Conservation (phyloP, 2,329 filamentous ascomycete genomes). For the Fusarium praegraminearum region DNA sequence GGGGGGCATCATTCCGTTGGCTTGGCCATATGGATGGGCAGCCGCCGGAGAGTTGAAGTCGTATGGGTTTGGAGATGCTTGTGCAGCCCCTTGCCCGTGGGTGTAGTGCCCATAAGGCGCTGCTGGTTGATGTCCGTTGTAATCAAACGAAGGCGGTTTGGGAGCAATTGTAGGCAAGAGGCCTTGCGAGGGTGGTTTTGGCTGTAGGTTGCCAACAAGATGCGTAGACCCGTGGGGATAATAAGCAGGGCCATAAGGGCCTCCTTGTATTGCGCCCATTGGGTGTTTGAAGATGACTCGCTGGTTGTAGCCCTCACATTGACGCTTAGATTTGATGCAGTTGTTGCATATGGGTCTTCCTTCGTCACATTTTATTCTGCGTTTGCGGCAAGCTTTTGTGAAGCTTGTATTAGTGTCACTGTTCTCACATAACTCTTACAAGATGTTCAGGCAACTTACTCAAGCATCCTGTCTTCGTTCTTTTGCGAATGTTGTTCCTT, state of each 20-base stretch:
- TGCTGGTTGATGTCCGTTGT: slow-evolving; percentile 39
- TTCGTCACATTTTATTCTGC: slow-evolving; percentile 97
- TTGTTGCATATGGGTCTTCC: slow-evolving; percentile 85
- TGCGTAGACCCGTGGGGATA: slow-evolving; percentile 58
- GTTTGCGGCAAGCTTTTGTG: slow-evolving; percentile 82
- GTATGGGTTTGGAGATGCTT: slow-evolving; percentile 30
- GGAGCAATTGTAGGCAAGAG: slow-evolving; percentile 61
- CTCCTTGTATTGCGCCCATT: slow-evolving; percentile 57
- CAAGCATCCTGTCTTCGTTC: slow-evolving; percentile 93
- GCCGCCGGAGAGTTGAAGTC: slow-evolving; percentile 37
- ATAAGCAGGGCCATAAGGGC: slow-evolving; percentile 57
- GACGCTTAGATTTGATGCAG: slow-evolving; percentile 86
- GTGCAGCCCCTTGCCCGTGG: slow-evolving; percentile 30
- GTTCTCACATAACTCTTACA: neutral
- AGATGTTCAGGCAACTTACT: slow-evolving; percentile 67
- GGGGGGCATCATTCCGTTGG: slow-evolving; percentile 23
- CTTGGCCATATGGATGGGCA: slow-evolving; percentile 32
- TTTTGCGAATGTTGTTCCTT: slow-evolving; percentile 67
- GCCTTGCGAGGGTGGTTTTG: slow-evolving; percentile 56
- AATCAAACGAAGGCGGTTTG: slow-evolving; percentile 58
- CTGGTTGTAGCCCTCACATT: slow-evolving; percentile 87
- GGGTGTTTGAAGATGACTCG: slow-evolving; percentile 84
- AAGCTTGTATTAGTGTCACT: slow-evolving; percentile 40
- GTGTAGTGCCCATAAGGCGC: slow-evolving; percentile 33
- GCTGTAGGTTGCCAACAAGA: slow-evolving; percentile 49